Conservation (phyloP, 139 green algal genomes). For the Chlamydomonas sp. region DNA sequence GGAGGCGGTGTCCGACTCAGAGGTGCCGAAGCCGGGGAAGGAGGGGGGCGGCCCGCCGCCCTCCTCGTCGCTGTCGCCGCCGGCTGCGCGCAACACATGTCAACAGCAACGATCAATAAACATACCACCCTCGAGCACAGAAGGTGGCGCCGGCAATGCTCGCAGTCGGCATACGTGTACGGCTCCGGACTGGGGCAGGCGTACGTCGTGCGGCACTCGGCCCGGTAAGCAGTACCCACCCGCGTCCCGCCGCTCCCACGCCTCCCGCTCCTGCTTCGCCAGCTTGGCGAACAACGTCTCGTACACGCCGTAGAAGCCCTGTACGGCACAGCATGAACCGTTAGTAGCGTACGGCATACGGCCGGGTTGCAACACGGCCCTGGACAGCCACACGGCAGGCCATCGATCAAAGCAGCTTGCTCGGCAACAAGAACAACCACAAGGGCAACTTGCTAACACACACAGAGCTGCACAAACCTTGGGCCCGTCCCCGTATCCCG, state of each 20-base stretch:
- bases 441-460: neutral
- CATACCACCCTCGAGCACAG: too few relatives aligned
- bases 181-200: too few relatives aligned
- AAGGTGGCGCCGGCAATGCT: neutral
- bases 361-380: neutral
- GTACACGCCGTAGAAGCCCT: constrained; percentile 95
- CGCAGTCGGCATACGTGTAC: too few relatives aligned
- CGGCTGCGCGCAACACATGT: neutral
- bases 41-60: neutral
- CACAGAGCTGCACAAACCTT: constrained; percentile 50
- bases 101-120: neutral
- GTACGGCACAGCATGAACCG: neutral
- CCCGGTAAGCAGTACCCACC: neutral
- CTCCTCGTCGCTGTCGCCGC: constrained; percentile 29
- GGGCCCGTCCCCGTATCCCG: constrained; percentile 83
- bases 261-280: constrained; percentile 70
- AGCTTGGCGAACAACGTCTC: constrained; percentile 81
- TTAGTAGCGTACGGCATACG: neutral
- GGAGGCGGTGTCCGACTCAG: constrained; percentile 40
- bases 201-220: neutral
- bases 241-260: constrained; percentile 34
- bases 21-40: constrained; percentile 42
- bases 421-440: too few relatives aligned
- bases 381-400: neutral
- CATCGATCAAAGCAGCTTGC: too few relatives aligned